Evolutionary conservation across 257 asterid species (phyloP).

Genomic region (Primulina huaijiensis): DNA sequence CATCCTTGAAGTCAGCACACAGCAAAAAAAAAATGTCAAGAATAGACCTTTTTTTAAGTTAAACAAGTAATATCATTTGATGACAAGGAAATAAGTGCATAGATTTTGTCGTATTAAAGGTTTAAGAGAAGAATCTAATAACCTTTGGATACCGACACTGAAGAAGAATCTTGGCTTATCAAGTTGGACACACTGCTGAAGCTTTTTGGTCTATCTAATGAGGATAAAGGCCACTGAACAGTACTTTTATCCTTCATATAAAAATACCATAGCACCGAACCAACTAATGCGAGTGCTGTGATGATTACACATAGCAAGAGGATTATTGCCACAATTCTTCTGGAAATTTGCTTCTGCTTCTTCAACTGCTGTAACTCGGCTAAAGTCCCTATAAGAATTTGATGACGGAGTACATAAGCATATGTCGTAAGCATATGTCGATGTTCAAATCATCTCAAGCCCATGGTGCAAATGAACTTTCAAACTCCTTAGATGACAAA

Average conservation of each 20-base stretch:
- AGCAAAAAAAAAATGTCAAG: slow-evolving; percentile 16
- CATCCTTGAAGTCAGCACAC: slow-evolving; percentile 56
- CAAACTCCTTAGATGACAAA: neutral
- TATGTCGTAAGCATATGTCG: slow-evolving; percentile 5
- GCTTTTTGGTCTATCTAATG: slow-evolving; percentile 66
- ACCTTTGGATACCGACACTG: slow-evolving; percentile 39
- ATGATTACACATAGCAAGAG: slow-evolving; percentile 53
- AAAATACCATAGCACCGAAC: slow-evolving; percentile 46
- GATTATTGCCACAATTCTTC: slow-evolving; percentile 43
- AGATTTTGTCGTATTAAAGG: slow-evolving; percentile 29
- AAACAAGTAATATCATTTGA: neutral
- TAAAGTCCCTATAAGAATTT: slow-evolving; percentile 47
- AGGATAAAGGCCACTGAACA: slow-evolving; percentile 44
- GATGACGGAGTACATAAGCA: slow-evolving; percentile 12
- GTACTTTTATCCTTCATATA: slow-evolving; percentile 44
- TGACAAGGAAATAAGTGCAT: neutral
- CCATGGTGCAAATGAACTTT: slow-evolving; percentile 15
- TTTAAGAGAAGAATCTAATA: slow-evolving; percentile 32
- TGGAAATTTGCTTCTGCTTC: slow-evolving; percentile 49
- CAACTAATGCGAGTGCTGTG: slow-evolving; percentile 49
- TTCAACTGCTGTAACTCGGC: slow-evolving; percentile 40
- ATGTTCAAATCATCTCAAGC: slow-evolving; percentile 12
- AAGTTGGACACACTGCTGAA: slow-evolving; percentile 58
- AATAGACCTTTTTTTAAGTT: neutral
- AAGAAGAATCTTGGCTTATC: slow-evolving; percentile 50